Base-by-base conservation (phyloP, 495 filamentous ascomycete species). In the Xylaria grammica region DNA sequence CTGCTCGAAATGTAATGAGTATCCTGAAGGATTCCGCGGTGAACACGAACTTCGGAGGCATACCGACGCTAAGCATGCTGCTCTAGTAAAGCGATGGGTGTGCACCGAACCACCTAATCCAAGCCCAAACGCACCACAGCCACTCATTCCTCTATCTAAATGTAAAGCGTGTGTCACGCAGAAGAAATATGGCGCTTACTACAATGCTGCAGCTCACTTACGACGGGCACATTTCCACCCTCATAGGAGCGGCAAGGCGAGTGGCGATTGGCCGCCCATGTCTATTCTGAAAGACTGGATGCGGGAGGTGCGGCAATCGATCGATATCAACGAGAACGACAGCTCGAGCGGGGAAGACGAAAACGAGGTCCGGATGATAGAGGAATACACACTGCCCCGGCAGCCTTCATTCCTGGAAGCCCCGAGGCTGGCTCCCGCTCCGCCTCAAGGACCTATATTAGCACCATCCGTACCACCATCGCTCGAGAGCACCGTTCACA, bases 131-230 rank as follows among this genome's bases (percentile, higher is more conserved):
- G 76, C 82, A 49, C 81, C 80, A 4, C 81, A 81, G 66, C 86
- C 86, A 24, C 85, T 89, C 29, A 89, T 95, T 61, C 78, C 83
- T 6, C 84, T 99, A 17, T 82, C 86, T 15, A 93, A 90, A 69
- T 99, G 95, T 84, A 97, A 97, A 74, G 88, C 91, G 52, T 99
- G 95, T 64, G 82, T 87, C 20, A 90, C 85, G 45, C 75, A 82
- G 59, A 87, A 89, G 62, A 95, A 95, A 72, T 99, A 99, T 69
- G 91, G 90, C 0, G 93, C 91, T n/a, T 97, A 99, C 74, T 97
- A 99, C 70, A 99, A 99, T 67, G 94, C 94, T 3, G 93, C 94
- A 10, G 94, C 94, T 5, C 95, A 98, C 75, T 82, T 99, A 10
- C 86, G 94, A 34, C 85, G 95, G 27, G 91, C 92, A 15, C 95